These are phyloP conservation scores for Tulasnella calospora DNA, from an alignment of 768 basidiomycete genomes.

Conservation along the genomic window DNA sequence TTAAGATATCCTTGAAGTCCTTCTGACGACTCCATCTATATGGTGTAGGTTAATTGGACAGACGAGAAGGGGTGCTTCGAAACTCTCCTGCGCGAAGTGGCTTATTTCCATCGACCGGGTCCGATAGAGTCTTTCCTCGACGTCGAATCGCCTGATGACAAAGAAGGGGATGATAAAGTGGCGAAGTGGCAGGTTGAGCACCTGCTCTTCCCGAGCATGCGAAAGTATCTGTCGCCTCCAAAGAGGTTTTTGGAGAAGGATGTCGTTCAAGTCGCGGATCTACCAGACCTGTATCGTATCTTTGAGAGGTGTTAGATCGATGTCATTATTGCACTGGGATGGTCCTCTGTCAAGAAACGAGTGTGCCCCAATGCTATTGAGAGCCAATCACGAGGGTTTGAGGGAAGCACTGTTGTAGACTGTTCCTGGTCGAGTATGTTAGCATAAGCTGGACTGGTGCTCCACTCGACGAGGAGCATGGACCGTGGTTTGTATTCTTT, in stretches of 20 bases:
- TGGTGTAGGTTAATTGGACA: conserved; percentile 76
- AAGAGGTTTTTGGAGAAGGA: conserved; percentile 63
- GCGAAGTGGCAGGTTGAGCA: conserved; percentile 87
- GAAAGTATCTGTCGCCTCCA: conserved; percentile 64
- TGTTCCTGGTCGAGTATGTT: too few species aligned
- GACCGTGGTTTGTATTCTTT: too few species aligned
- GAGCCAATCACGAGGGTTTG: too few species aligned
- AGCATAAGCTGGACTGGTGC: too few species aligned
- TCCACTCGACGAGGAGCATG: too few species aligned
- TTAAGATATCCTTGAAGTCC: not conserved
- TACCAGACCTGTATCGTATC: conserved; percentile 89
- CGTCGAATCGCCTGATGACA: conserved; percentile 27
- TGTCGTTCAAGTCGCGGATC: conserved; percentile 80
- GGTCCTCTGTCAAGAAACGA: too few species aligned
- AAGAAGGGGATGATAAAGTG: conserved; percentile 47
- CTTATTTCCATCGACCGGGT: conserved; percentile 82
- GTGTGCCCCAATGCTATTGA: too few species aligned
- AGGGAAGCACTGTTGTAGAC: too few species aligned
- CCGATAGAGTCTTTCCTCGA: conserved; percentile 38
- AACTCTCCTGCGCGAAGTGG: conserved; percentile 80
- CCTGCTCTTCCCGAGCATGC: conserved; percentile 79
- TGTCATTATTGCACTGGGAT: not conserved
- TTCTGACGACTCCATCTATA: not conserved
- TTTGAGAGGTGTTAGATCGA: conserved; percentile 76
- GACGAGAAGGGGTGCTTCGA: conserved; percentile 81